Conservation (phyloP, 169 alveolate genomes). For the Perkinsus olseni region DNA sequence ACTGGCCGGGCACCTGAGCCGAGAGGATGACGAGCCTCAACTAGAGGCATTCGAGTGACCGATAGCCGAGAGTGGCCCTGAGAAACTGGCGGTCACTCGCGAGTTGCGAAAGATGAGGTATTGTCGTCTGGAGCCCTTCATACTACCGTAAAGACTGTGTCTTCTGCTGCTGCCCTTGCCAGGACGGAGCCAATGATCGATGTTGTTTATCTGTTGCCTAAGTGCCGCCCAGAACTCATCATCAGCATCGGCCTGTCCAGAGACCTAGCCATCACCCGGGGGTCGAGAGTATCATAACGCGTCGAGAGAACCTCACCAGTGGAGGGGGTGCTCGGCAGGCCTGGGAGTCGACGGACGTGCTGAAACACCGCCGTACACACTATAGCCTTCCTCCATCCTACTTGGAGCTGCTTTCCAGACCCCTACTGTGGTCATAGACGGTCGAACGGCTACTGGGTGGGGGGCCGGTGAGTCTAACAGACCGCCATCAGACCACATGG, state of each 20-base stretch:
- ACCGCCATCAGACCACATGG: no score
- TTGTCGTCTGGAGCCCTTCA: no score
- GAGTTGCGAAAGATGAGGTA: no score
- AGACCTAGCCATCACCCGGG: neutral
- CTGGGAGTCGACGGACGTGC: neutral
- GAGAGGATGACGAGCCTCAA: no score
- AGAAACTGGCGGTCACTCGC: no score
- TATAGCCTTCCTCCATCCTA: neutral
- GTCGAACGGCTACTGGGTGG: neutral
- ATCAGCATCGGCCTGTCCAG: neutral
- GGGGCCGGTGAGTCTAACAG: neutral
- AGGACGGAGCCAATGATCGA: neutral
- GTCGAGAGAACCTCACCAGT: no score
- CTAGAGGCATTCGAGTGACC: no score
- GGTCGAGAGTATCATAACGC: neutral
- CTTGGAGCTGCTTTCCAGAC: neutral
- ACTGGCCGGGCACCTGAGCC: no score
- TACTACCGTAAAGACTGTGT: no score
- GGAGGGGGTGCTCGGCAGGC: no score
- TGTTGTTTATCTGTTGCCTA: neutral
- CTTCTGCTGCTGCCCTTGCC: neutral
- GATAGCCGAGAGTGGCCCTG: no score
- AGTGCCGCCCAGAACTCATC: neutral
- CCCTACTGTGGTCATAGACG: neutral
- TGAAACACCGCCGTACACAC: neutral